Percentiles rank a stretch among this genome's conserved stretches.
phyloP scores from a whole-genome alignment of 441 rosid genomes.

The Adansonia gregorii region DNA sequence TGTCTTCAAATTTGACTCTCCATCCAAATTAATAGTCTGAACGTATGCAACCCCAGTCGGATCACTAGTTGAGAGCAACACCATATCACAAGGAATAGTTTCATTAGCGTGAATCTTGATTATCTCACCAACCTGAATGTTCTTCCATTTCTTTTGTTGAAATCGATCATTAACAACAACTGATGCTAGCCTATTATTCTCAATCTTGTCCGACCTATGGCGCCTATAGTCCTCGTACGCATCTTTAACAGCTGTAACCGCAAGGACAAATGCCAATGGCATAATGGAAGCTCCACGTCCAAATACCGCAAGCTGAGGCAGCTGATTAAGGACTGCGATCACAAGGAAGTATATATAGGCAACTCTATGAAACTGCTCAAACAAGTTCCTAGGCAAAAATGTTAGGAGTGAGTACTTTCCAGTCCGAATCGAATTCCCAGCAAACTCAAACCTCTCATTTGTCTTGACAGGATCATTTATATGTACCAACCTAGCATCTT shows the following conservation, averaged over 20 bases:
- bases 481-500: constrained; percentile 83
- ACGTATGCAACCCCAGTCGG: constrained; percentile 93
- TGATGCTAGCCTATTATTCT: constrained; percentile 82
- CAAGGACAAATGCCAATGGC: constrained; percentile 87
- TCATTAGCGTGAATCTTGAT: constrained; percentile 70
- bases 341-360: constrained; percentile 90
- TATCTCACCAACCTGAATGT: constrained; percentile 81
- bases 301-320: constrained; percentile 97
- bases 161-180: constrained; percentile 57
- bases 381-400: constrained; percentile 88
- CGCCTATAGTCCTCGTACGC: constrained; percentile 91
- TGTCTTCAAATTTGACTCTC: constrained; percentile 96
- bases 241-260: constrained; percentile 92
- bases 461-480: constrained; percentile 65
- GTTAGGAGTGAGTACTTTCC: constrained; percentile 78
- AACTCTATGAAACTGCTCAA: constrained; percentile 96
- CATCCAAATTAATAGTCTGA: constrained; percentile 95
- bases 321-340: constrained; percentile 93
- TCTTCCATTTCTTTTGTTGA: constrained; percentile 77
- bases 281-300: constrained; percentile 84
- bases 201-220: constrained; percentile 78
- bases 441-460: constrained; percentile 72
- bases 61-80: constrained; percentile 87
- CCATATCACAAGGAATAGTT: constrained; percentile 94
- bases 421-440: constrained; percentile 75